A percentile compares a stretch with the other conserved stretches of the same genome.
These are phyloP conservation scores for Fimicolochytrium jonesii DNA, from an alignment of 192 early-diverging fungal genomes.

Conservation along the genomic window DNA sequence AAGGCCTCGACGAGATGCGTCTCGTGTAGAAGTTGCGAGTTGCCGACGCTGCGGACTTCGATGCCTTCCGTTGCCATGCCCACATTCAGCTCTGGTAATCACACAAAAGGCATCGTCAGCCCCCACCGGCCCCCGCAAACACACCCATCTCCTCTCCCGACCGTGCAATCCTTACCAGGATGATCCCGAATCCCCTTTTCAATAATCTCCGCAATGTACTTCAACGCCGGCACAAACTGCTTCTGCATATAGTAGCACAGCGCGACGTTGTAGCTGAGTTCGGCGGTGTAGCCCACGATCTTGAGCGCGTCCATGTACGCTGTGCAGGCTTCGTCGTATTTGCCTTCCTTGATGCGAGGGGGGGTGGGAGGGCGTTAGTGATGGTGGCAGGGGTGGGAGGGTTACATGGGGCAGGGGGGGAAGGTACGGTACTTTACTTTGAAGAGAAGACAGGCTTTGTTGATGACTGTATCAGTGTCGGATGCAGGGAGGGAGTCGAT, in stretches of 20 bases:
- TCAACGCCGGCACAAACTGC: slow-evolving; percentile 54
- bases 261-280: slow-evolving; percentile 53
- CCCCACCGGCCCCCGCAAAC: background rate
- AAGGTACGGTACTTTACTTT: slow-evolving; percentile 40
- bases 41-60: slow-evolving; percentile 58
- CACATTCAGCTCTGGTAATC: slow-evolving; percentile 46
- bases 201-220: slow-evolving; percentile 61
- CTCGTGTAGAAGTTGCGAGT: slow-evolving; percentile 57
- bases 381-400: no score
- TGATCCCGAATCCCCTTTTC: slow-evolving; percentile 58
- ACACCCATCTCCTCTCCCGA: background rate
- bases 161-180: slow-evolving; percentile 39
- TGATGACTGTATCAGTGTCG: slow-evolving; percentile 53
- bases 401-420: no score
- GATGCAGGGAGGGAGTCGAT: slow-evolving; percentile 47
- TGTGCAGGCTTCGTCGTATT: slow-evolving; percentile 50
- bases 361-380: no score
- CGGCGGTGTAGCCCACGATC: slow-evolving; percentile 51
- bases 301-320: slow-evolving; percentile 48
- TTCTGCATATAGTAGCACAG: slow-evolving; percentile 54
- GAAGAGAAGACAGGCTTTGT: slow-evolving; percentile 53
- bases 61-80: slow-evolving; percentile 65
- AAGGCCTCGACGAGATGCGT: slow-evolving; percentile 60
- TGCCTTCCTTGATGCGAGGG: slow-evolving; percentile 52
- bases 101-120: background rate